Base-by-base conservation (phyloP, 2,329 filamentous ascomycete genomes). In the Fusarium sp. region DNA sequence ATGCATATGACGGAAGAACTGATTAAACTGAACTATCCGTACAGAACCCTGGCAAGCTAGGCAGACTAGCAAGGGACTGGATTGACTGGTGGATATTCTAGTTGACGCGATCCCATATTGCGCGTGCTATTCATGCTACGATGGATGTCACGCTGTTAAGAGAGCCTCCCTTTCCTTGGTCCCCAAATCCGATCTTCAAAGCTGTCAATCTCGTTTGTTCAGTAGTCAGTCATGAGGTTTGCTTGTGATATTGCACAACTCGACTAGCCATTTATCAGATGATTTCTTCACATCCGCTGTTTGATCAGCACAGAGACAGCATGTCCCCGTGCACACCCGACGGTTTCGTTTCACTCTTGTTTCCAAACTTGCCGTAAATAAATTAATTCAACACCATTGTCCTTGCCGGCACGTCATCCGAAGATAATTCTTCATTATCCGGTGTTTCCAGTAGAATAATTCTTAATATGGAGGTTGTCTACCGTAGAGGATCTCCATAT, bases 31-130 rank as follows among this genome's bases (percentile, higher is more conserved):
- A 44, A 52, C 22, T 44, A 24, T 29, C 27, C 27, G 27, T 29
- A 29, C 34, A n/a, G 34, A 37, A 37, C 25, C 45, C 45, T 47
- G 45, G 20, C 25, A 14, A 37, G 37, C n/a, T 49, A 10, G n/a
- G 12, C 7, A 52, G 49, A 37, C 49, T 52, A 52, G 49, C 49
- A 52, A 42, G 49, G 49, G 25, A 25, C 18, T 14, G 25, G 34
- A 27, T 16, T 52, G n/a, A 52, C 32, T 57, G 66, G 66, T 68
- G 65, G 65, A 69, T 58, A 69, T 66, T 70, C 34, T 62, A 58
- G 25, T 56, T 51, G 48, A 56, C 45, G 44, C 41, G 56, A 56
- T 56, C 47, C 49, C 49, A 52, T 41, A 51, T 52, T 52, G 49
- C 49, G 49, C 20, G 13, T 52, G 32, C n/a, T 47, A 46, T 46